These are phyloP conservation scores for Crithidia thermophila DNA, from an alignment of 208 protist genomes.

Conservation along the genomic window DNA sequence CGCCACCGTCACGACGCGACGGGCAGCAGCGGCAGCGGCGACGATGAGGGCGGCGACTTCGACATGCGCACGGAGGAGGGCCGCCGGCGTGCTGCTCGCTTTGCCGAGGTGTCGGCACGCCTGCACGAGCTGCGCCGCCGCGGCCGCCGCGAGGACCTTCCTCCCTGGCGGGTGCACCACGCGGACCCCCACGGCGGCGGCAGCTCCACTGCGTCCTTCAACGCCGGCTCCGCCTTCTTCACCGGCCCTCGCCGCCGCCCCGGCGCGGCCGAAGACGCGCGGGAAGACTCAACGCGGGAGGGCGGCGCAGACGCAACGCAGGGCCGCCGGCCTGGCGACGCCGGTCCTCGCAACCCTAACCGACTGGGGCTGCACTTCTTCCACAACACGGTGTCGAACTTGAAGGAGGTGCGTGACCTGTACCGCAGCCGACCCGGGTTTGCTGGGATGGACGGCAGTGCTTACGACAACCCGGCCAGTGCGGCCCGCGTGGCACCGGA, in stretches of 20 bases:
- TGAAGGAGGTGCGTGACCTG: constrained; percentile 26
- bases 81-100: constrained; percentile 14
- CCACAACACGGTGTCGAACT: not conserved
- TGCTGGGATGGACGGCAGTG: constrained; percentile 48
- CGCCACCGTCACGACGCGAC: not conserved
- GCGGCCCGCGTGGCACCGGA: constrained; percentile 29
- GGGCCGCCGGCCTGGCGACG: not conserved
- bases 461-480: constrained; percentile 40
- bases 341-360: constrained; percentile 3
- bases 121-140: constrained; percentile 20
- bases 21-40: not conserved
- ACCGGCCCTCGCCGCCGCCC: not conserved
- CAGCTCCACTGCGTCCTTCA: not conserved
- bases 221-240: not conserved
- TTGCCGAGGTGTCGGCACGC: constrained; percentile 14
- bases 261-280: not conserved
- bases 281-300: not conserved
- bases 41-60: constrained; percentile 32
- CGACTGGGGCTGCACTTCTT: constrained; percentile 21
- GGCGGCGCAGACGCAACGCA: not conserved
- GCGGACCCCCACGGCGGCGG: not conserved
- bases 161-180: constrained; percentile 23
- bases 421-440: constrained; percentile 38
- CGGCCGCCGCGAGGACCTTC: constrained; percentile 24
- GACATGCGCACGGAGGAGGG: constrained; percentile 29